Evolutionary conservation across 2,329 filamentous ascomycete species (phyloP).

Genomic region (Trichophyton rubrum): DNA sequence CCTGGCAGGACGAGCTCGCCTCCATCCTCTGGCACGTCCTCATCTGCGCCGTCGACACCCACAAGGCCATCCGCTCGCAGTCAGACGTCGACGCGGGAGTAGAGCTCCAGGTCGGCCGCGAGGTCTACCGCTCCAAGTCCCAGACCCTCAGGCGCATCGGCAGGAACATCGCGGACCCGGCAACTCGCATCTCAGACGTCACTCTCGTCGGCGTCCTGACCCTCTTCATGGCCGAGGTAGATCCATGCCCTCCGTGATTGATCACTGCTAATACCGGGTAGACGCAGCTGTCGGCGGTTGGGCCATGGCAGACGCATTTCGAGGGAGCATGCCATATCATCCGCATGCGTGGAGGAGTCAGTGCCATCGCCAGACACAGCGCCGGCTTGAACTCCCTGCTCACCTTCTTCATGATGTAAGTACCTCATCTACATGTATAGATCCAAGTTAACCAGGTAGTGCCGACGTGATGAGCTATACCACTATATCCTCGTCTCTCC

Average conservation of each 20-base stretch:
- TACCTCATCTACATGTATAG: background rate
- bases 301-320: constrained; percentile 15
- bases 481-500: constrained; percentile 6
- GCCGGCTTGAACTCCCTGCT: constrained; percentile 6
- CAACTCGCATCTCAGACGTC: constrained; percentile 9
- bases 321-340: constrained; percentile 15
- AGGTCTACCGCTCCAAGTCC: constrained; percentile 12
- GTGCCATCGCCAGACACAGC: constrained; percentile 6
- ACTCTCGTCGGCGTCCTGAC: constrained; percentile 12
- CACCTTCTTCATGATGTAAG: constrained; percentile 13
- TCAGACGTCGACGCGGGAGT: background rate
- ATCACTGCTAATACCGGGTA: constrained; percentile 5
- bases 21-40: constrained; percentile 11
- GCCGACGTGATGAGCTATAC: constrained; percentile 12
- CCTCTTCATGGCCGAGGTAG: constrained; percentile 12
- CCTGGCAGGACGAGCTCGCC: constrained; percentile 11
- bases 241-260: too few species aligned
- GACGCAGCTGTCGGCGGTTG: constrained; percentile 12
- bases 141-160: constrained; percentile 7
- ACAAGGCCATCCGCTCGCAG: constrained; percentile 11
- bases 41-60: constrained; percentile 11
- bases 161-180: constrained; percentile 7
- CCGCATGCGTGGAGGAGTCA: constrained; percentile 14
- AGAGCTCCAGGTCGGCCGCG: constrained; percentile 7
- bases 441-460: background rate